These are phyloP conservation scores for Botryosphaeria dothidea DNA, from an alignment of 2,329 filamentous ascomycete genomes.

Conservation along the genomic window DNA sequence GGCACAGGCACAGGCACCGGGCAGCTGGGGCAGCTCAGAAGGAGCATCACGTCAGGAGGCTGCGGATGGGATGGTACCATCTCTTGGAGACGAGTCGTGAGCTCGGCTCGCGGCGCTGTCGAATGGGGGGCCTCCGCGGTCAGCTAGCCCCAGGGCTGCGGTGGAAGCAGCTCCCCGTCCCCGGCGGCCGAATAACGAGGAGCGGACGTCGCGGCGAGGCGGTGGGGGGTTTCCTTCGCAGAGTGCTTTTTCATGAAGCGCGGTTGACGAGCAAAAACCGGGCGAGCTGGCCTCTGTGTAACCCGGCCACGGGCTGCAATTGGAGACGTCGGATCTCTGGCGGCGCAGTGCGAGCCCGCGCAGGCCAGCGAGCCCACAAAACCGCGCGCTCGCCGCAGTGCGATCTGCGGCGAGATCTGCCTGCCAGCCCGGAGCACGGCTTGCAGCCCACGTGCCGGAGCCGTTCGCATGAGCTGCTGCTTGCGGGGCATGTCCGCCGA, in stretches of 20 bases:
- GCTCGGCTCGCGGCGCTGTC: neutral
- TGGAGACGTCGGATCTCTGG: constrained; percentile 14
- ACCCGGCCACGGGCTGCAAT: neutral
- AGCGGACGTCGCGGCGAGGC: neutral
- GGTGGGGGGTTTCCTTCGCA: neutral
- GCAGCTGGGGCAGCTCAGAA: neutral
- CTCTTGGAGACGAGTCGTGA: neutral
- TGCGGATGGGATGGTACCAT: neutral
- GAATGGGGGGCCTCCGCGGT: neutral
- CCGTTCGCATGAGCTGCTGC: constrained; percentile 1
- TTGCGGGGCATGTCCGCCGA: neutral
- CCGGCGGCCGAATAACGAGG: neutral
- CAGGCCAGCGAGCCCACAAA: neutral
- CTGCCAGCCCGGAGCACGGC: neutral
- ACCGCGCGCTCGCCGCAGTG: neutral
- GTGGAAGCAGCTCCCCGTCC: constrained; percentile 8
- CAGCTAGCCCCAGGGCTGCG: neutral
- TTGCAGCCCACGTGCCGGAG: constrained; percentile 1
- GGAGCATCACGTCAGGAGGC: constrained; percentile 5
- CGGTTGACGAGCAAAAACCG: constrained; percentile 13
- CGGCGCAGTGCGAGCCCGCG: constrained; percentile 4
- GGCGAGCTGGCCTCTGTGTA: constrained; percentile 5
- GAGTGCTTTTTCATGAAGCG: constrained; percentile 14
- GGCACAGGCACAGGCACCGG: constrained; percentile 1
- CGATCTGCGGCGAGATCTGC: constrained; percentile 12